Percentiles rank a stretch among this genome's conserved stretches.
Conservation (phyloP, 352 stramenopile genomes). For the Pythium brassicae region DNA sequence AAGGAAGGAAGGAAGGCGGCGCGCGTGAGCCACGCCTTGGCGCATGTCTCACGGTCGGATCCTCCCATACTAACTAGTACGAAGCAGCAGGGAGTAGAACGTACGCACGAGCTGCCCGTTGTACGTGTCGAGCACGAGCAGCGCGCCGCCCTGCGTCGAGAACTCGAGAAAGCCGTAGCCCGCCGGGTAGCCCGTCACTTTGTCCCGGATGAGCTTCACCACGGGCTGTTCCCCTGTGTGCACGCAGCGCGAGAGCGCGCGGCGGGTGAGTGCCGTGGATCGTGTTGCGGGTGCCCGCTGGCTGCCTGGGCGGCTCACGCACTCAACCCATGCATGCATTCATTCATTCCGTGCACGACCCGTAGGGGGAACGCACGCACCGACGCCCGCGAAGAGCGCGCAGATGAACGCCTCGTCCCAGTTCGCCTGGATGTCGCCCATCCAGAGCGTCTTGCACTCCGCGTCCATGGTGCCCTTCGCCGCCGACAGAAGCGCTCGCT, state of each 20-base stretch:
- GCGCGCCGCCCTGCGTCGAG: conserved; percentile 66
- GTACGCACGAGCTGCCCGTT: conserved; percentile 88
- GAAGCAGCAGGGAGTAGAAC: neutral
- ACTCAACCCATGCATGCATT: neutral
- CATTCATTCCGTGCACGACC: conserved; percentile 1
- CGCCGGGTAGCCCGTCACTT: conserved; percentile 80
- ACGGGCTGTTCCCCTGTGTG: conserved; percentile 66
- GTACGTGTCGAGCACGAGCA: conserved; percentile 81
- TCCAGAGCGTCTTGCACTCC: conserved; percentile 88
- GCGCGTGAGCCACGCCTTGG: too few species aligned
- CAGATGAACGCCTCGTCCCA: conserved; percentile 89
- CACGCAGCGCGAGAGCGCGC: too few species aligned
- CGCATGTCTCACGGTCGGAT: too few species aligned
- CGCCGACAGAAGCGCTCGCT: conserved; percentile 5
- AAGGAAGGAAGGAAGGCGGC: too few species aligned
- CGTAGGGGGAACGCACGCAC: conserved; percentile 40
- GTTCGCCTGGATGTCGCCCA: conserved; percentile 88
- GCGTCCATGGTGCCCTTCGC: conserved; percentile 21
- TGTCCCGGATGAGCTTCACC: conserved; percentile 90
- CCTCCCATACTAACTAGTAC: too few species aligned
- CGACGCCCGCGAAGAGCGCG: conserved; percentile 72
- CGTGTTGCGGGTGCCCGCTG: too few species aligned
- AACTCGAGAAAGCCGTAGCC: conserved; percentile 93
- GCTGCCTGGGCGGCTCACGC: too few species aligned
- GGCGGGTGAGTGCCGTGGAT: too few species aligned